A percentile compares a stretch with the other conserved stretches of the same genome.
Evolutionary conservation across 805 yeast genomes (phyloP).

Genomic region (Candida corydali): DNA sequence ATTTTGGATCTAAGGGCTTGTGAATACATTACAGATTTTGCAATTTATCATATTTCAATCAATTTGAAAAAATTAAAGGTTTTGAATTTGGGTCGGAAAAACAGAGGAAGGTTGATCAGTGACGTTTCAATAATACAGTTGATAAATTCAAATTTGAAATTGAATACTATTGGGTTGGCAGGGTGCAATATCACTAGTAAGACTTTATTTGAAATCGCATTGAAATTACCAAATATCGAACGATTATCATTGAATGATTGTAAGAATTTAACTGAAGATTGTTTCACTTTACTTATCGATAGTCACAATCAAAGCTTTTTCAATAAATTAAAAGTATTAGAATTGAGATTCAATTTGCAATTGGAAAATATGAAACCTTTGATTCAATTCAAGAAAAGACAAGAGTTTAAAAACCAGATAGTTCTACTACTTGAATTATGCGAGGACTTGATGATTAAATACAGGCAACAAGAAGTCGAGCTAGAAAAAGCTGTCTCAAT

Average conservation of each 20-base stretch:
- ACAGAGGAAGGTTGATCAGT: slow-evolving; percentile 62
- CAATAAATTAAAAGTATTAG: slow-evolving; percentile 65
- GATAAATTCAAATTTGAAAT: slow-evolving; percentile 46
- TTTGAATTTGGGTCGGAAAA: slow-evolving; percentile 80
- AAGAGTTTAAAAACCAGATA: slow-evolving; percentile 35
- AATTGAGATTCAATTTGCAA: slow-evolving; percentile 58
- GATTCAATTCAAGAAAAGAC: slow-evolving; percentile 61
- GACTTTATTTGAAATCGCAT: slow-evolving; percentile 75
- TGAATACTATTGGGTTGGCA: slow-evolving; percentile 78
- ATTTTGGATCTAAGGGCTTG: slow-evolving; percentile 81
- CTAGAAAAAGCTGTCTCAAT: slow-evolving; percentile 56
- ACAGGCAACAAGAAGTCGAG: slow-evolving; percentile 56
- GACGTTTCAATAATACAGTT: slow-evolving; percentile 62
- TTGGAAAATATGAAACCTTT: slow-evolving; percentile 60
- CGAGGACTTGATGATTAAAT: slow-evolving; percentile 56
- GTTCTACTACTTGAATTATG: slow-evolving; percentile 74
- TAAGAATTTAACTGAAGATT: slow-evolving; percentile 49
- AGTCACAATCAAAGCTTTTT: slow-evolving; percentile 39
- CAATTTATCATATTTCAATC: slow-evolving; percentile 62
- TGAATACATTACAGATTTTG: slow-evolving; percentile 69
- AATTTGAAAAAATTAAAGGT: slow-evolving; percentile 52
- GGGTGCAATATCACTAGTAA: slow-evolving; percentile 81
- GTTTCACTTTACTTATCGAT: slow-evolving; percentile 45
- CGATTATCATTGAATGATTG: slow-evolving; percentile 78
- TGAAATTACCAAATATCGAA: slow-evolving; percentile 47